These are phyloP conservation scores for Ceratobasidium sp. DNA, from an alignment of 1,284 basidiomycete genomes.

Conservation along the genomic window DNA sequence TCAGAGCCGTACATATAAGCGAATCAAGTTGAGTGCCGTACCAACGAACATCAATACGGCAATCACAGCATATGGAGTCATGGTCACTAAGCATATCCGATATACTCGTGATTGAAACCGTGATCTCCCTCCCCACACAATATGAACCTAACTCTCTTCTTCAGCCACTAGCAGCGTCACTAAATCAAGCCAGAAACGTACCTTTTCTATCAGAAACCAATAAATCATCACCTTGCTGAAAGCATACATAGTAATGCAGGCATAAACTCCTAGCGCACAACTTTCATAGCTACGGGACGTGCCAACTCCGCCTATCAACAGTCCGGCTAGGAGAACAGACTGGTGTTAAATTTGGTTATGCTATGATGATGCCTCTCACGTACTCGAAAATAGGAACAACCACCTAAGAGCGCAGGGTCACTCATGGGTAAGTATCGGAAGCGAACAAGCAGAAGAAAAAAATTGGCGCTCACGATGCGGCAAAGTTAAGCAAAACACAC, in stretches of 20 bases:
- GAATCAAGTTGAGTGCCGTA: conserved; percentile 29
- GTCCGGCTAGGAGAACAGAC: conserved; percentile 44
- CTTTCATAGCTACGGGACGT: conserved; percentile 46
- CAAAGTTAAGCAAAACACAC: conserved; percentile 48
- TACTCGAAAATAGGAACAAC: conserved; percentile 51
- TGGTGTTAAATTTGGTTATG: not conserved
- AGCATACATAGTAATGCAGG: conserved; percentile 53
- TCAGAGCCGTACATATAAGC: not conserved
- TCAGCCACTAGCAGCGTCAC: not conserved
- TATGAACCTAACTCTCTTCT: conserved; percentile 48
- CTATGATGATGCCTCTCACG: conserved; percentile 23
- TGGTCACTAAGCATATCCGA: conserved; percentile 47
- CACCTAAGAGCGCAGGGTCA: conserved; percentile 40
- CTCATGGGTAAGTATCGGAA: not conserved
- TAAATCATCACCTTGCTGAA: conserved; percentile 51
- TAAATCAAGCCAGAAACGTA: conserved; percentile 39
- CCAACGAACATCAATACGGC: conserved; percentile 50
- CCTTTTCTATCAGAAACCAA: conserved; percentile 49
- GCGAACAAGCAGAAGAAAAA: conserved; percentile 24
- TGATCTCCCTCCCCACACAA: conserved; percentile 49
- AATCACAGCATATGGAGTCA: conserved; percentile 50
- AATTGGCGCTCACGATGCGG: conserved; percentile 46
- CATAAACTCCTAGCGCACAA: conserved; percentile 51
- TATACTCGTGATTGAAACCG: conserved; percentile 51
- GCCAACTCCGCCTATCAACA: conserved; percentile 53